A percentile compares a stretch with the other conserved stretches of the same genome.
Conservation (phyloP, 139 green algal genomes). For the Chlorella sp. region DNA sequence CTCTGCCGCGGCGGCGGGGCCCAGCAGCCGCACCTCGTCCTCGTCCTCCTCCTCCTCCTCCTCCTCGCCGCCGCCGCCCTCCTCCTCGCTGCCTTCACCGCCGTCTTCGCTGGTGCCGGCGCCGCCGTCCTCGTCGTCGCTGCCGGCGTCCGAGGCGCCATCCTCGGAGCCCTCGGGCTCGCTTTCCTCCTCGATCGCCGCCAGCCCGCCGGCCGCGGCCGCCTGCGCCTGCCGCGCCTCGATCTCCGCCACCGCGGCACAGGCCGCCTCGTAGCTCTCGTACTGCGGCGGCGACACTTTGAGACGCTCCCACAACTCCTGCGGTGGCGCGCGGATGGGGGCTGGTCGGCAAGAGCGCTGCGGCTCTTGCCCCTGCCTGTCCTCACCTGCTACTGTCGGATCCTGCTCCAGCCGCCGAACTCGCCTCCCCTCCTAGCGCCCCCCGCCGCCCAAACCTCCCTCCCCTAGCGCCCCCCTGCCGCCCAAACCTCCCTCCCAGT, state of each 20-base stretch:
- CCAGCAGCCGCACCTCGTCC: slow-evolving; percentile 39
- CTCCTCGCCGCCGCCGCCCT: slow-evolving; percentile 23
- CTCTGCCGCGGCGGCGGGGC: slow-evolving; percentile 21
- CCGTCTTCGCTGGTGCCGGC: too few species aligned
- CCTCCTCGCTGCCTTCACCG: too few species aligned
- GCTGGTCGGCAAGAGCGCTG: neutral
- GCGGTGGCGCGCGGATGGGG: neutral
- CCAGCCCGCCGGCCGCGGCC: slow-evolving; percentile 27
- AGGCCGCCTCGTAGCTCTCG: slow-evolving; percentile 55
- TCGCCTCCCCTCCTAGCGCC: too few species aligned
- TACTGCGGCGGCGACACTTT: slow-evolving; percentile 23
- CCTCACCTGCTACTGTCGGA: too few species aligned
- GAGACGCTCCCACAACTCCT: slow-evolving; percentile 83
- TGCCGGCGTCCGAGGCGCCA: slow-evolving; percentile 16
- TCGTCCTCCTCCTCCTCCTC: slow-evolving; percentile 44
- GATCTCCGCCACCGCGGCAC: slow-evolving; percentile 63
- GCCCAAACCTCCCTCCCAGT: neutral
- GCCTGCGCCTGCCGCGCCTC: slow-evolving; percentile 53
- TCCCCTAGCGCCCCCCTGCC: neutral
- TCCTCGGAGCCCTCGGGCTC: slow-evolving; percentile 26
- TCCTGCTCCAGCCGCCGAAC: too few species aligned
- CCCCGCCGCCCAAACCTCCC: neutral
- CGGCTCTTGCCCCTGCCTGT: too few species aligned
- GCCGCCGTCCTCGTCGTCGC: slow-evolving; percentile 7
- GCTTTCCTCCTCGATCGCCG: slow-evolving; percentile 49